A percentile compares a stretch with the other conserved stretches of the same genome.
Conservation (phyloP, 2,329 filamentous ascomycete species). For the Trichoderma semiorbis region DNA sequence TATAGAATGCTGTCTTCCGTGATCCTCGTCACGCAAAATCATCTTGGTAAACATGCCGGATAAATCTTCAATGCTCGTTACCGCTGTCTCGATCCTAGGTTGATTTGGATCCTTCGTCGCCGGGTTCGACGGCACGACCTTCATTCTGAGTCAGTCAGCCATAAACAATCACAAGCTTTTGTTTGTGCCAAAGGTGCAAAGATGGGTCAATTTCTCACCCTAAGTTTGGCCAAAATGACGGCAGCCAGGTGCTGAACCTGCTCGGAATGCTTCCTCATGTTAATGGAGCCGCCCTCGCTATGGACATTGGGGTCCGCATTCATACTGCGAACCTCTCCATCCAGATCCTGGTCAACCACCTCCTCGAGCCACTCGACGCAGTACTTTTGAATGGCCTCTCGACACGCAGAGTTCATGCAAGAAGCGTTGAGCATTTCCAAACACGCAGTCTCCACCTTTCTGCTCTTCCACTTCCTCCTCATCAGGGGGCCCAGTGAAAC, state of each 20-base stretch:
- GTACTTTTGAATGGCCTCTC: slow-evolving; percentile 79
- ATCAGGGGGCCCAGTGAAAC: slow-evolving; percentile 72
- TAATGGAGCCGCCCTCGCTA: slow-evolving; percentile 56
- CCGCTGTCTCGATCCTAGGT: slow-evolving; percentile 48
- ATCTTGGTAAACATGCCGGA: slow-evolving; percentile 63
- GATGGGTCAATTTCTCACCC: slow-evolving; percentile 39
- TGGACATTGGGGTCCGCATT: slow-evolving; percentile 55
- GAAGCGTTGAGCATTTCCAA: slow-evolving; percentile 89
- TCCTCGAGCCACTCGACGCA: slow-evolving; percentile 86
- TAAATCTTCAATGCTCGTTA: slow-evolving; percentile 63
- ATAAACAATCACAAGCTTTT: slow-evolving; percentile 25
- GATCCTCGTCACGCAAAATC: slow-evolving; percentile 56
- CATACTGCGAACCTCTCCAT: slow-evolving; percentile 49
- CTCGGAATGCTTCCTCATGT: slow-evolving; percentile 58
- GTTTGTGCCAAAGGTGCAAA: no score
- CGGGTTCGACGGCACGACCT: slow-evolving; percentile 52
- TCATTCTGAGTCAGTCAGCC: slow-evolving; percentile 49
- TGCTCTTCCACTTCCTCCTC: slow-evolving; percentile 76
- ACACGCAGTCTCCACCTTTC: slow-evolving; percentile 79
- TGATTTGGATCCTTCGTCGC: slow-evolving; percentile 38
- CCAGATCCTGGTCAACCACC: slow-evolving; percentile 69
- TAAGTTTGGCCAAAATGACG: slow-evolving; percentile 71
- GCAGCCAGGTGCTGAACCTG: slow-evolving; percentile 65
- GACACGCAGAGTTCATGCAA: slow-evolving; percentile 78
- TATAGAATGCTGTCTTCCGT: slow-evolving; percentile 66